Base-by-base conservation (phyloP, 2,329 filamentous ascomycete genomes). In the Arthrobotrys sinensis region DNA sequence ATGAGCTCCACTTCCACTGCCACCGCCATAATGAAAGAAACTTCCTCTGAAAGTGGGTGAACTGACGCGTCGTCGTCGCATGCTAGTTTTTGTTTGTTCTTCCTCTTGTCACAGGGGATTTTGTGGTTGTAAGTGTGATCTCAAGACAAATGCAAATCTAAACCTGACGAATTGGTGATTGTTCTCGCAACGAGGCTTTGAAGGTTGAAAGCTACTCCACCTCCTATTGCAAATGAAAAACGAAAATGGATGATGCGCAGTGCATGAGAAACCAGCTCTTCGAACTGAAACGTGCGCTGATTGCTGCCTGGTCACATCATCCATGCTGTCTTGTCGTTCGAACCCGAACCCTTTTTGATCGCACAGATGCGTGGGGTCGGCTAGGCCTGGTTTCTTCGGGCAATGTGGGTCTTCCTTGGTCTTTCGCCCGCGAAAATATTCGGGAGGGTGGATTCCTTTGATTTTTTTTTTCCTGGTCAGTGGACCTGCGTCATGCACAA, bases 401-500 rank as follows among this genome's bases (percentile, higher is more conserved):
- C 21, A 36, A 21, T 48, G 65, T 69, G 65, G 65, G 52, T 48
- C 65, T 48, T 52, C 10, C 4, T 7, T 6, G 8, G 19, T 55
- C 16, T n/a, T n/a, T 60, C 50, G 28, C 24, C 52, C 19, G 21
- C 28, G 11, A 69, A 45, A n/a, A n/a, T n/a, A 60, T 55, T 69
- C 52, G 65, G 64, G 24, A 36, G n/a, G 50, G 46, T 40, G 19
- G 28, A 11, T 53, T 45, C 45, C n/a, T 67, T 45, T 16, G 16
- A 21, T 21, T 53, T 50, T 50, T 36, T 64, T 50, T 50, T 34
- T 64, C 36, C n/a, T 48, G 10, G 24, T 36, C 16, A 11, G 24
- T 43, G 46, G 48, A 67, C 50, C 48, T 53, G 64, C 55, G 55
- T 60, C 36, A 60, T 60, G 55, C 55, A 60, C 36, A 60, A 19